A percentile compares a stretch with the other conserved stretches of the same genome.
These are phyloP conservation scores for Durotheca rogersii DNA, from an alignment of 495 filamentous ascomycete genomes.

Conservation along the genomic window DNA sequence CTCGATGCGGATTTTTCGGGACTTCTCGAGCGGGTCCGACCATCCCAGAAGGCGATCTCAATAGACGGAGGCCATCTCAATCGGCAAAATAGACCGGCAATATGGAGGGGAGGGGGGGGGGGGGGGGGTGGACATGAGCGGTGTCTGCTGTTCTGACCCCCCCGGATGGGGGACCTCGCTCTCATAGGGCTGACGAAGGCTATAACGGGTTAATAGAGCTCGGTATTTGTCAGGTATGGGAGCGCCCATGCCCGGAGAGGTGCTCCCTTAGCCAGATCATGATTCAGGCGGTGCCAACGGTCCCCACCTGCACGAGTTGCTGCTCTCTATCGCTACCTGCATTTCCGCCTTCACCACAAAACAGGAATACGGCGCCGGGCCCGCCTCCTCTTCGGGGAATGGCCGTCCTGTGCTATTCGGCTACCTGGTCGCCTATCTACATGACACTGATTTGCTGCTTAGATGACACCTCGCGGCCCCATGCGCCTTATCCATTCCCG, in stretches of 20 bases:
- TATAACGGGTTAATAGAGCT: not conserved
- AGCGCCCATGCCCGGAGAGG: constrained; percentile 10
- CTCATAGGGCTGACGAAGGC: constrained; percentile 32
- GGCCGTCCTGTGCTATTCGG: too few species aligned
- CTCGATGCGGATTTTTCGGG: not conserved
- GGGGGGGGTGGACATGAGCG: too few species aligned
- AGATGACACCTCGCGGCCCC: too few species aligned
- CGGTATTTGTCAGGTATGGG: constrained; percentile 18
- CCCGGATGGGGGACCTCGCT: constrained; percentile 7
- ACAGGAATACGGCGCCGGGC: too few species aligned
- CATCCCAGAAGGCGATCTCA: constrained; percentile 9
- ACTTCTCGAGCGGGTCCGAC: constrained; percentile 9
- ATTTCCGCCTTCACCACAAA: too few species aligned
- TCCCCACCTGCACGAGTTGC: constrained; percentile 17
- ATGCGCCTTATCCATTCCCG: constrained; percentile 11
- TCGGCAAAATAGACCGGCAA: constrained; percentile 23
- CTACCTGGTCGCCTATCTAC: too few species aligned
- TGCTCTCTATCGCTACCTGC: constrained; percentile 13
- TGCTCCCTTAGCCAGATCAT: constrained; percentile 9
- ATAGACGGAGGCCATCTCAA: constrained; percentile 11
- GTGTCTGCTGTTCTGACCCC: constrained; percentile 10
- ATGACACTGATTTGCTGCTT: too few species aligned
- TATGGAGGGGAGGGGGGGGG: constrained; percentile 5
- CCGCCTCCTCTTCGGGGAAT: too few species aligned
- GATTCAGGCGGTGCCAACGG: constrained; percentile 15